These are phyloP conservation scores for Russula dissimulans DNA, from an alignment of 768 basidiomycete species.

Conservation along the genomic window DNA sequence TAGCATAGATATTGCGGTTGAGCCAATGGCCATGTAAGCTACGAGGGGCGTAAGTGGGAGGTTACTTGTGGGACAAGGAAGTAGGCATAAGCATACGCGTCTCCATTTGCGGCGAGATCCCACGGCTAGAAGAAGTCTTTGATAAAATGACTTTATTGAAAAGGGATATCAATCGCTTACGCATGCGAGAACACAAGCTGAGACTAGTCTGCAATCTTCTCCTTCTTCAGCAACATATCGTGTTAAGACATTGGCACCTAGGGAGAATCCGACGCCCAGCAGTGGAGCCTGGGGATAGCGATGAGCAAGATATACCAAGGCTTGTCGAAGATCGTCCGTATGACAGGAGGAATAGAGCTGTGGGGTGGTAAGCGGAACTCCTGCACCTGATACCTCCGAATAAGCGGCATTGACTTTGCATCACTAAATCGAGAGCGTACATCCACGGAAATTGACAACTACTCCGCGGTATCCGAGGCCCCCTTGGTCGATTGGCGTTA, in stretches of 20 bases:
- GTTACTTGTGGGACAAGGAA: not conserved
- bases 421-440: slow-evolving; percentile 34
- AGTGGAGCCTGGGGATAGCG: slow-evolving; percentile 73
- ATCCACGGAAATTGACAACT: slow-evolving; percentile 90
- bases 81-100: slow-evolving; percentile 22
- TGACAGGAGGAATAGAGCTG: slow-evolving; percentile 84
- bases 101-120: slow-evolving; percentile 33
- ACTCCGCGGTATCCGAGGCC: slow-evolving; percentile 86
- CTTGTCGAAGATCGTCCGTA: slow-evolving; percentile 82
- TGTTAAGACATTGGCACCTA: slow-evolving; percentile 87
- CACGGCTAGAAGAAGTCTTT: slow-evolving; percentile 34
- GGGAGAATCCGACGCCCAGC: slow-evolving; percentile 84
- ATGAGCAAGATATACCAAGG: slow-evolving; percentile 64
- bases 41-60: slow-evolving; percentile 1
- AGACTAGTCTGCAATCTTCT: slow-evolving; percentile 45
- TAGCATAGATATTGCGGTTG: slow-evolving; percentile 60
- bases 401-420: slow-evolving; percentile 1
- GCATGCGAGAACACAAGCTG: slow-evolving; percentile 65
- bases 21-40: slow-evolving; percentile 51
- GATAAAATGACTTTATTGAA: not conserved
- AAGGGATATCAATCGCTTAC: slow-evolving; percentile 40
- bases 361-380: slow-evolving; percentile 7
- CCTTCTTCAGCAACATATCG: slow-evolving; percentile 86
- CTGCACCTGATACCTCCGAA: not conserved
- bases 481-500: slow-evolving; percentile 60